A percentile compares a stretch with the other conserved stretches of the same genome.
These are phyloP conservation scores for Chrysoporthe cubensis DNA, from an alignment of 2,329 filamentous ascomycete species.

Conservation along the genomic window DNA sequence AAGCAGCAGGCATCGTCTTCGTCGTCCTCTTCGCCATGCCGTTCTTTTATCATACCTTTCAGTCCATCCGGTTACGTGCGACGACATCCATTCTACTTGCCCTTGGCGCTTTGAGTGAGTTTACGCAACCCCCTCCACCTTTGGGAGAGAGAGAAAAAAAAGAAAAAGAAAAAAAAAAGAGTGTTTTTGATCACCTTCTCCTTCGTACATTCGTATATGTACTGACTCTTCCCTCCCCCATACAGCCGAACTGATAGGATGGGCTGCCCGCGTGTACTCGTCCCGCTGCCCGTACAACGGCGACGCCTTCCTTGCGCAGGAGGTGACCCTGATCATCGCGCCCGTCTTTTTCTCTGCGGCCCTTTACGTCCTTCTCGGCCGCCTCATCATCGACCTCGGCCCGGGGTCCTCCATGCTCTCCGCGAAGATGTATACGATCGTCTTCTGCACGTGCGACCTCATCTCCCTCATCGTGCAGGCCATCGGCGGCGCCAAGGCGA, in stretches of 20 bases:
- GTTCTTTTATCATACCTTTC: slow-evolving; percentile 33
- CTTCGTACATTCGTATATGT: no score
- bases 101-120: slow-evolving; percentile 34
- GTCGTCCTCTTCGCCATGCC: slow-evolving; percentile 33
- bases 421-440: slow-evolving; percentile 49
- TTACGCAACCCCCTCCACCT: background rate
- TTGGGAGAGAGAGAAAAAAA: background rate
- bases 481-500: slow-evolving; percentile 51
- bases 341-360: slow-evolving; percentile 57
- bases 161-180: background rate
- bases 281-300: slow-evolving; percentile 52
- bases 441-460: slow-evolving; percentile 52
- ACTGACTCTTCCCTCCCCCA: background rate
- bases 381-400: slow-evolving; percentile 49
- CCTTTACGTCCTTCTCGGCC: slow-evolving; percentile 53
- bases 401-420: slow-evolving; percentile 46
- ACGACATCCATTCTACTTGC: slow-evolving; percentile 34
- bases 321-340: slow-evolving; percentile 47
- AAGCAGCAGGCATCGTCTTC: slow-evolving; percentile 34
- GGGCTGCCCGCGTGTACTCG: slow-evolving; percentile 53
- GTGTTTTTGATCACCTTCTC: no score
- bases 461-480: slow-evolving; percentile 52
- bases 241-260: slow-evolving; percentile 49
- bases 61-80: slow-evolving; percentile 30
- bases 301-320: slow-evolving; percentile 54